These are phyloP conservation scores for Trametes versicolor DNA, from an alignment of 1,284 basidiomycete species.

Conservation along the genomic window DNA sequence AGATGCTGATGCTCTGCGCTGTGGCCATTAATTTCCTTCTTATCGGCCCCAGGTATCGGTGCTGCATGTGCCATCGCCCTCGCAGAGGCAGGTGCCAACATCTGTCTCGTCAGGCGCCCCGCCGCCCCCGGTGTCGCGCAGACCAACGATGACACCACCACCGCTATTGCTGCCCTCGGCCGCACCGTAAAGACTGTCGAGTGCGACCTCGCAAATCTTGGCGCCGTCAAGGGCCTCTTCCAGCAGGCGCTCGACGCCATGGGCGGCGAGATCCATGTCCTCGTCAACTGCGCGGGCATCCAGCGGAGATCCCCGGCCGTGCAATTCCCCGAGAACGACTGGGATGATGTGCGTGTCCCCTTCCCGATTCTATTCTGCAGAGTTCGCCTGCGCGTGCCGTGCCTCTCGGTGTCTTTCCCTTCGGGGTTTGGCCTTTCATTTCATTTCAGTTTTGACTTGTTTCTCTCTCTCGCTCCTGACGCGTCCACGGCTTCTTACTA, in stretches of 20 bases:
- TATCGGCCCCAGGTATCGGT: constrained; percentile 68
- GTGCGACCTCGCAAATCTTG: constrained; percentile 80
- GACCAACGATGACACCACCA: constrained; percentile 66
- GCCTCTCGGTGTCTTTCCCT: constrained; percentile 26
- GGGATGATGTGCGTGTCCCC: constrained; percentile 80
- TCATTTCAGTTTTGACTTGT: constrained; percentile 35
- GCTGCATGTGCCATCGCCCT: constrained; percentile 78
- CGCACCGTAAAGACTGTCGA: constrained; percentile 63
- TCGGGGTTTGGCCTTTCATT: constrained; percentile 14
- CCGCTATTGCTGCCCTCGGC: constrained; percentile 59
- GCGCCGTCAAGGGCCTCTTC: constrained; percentile 74
- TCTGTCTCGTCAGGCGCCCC: constrained; percentile 81
- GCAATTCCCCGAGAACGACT: constrained; percentile 86
- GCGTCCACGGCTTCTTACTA: constrained; percentile 30
- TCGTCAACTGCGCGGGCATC: constrained; percentile 96
- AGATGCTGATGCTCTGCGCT: constrained; percentile 8
- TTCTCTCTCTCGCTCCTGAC: constrained; percentile 27
- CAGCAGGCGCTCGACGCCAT: constrained; percentile 69
- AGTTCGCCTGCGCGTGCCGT: constrained; percentile 15
- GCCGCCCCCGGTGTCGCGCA: constrained; percentile 42
- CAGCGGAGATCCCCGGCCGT: constrained; percentile 87
- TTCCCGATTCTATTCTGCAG: constrained; percentile 13
- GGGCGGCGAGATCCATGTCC: constrained; percentile 80
- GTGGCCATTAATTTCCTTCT: constrained; percentile 20
- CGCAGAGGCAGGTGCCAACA: constrained; percentile 82